Conservation (phyloP, 2,329 filamentous ascomycete genomes). For the Penicillium concentricum region DNA sequence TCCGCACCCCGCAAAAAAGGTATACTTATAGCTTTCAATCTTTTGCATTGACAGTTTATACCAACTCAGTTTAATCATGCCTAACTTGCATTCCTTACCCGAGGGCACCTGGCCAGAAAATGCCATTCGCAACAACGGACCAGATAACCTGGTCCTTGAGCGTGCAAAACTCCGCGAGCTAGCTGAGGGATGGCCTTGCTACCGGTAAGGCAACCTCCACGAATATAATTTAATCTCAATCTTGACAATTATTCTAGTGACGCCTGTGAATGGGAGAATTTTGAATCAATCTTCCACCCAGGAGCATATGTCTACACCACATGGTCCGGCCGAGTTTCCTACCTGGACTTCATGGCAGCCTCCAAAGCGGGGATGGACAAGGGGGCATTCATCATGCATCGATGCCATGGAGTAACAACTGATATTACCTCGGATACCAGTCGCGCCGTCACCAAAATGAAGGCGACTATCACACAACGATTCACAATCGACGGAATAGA, state of each 20-base stretch:
- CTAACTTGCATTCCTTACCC: constrained; percentile 38
- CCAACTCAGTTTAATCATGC: constrained; percentile 25
- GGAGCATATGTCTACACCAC: constrained; percentile 52
- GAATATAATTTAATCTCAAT: not conserved
- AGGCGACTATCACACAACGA: constrained; percentile 52
- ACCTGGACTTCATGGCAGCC: constrained; percentile 48
- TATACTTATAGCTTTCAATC: not conserved
- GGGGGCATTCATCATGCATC: constrained; percentile 59
- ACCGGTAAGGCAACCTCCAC: constrained; percentile 32
- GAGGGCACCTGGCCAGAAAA: constrained; percentile 36
- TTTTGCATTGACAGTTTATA: not conserved
- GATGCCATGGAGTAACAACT: constrained; percentile 45
- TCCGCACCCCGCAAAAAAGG: not conserved
- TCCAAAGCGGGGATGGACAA: constrained; percentile 53
- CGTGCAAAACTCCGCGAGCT: constrained; percentile 50
- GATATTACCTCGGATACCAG: constrained; percentile 43
- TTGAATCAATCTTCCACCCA: constrained; percentile 51
- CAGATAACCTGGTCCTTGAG: constrained; percentile 45
- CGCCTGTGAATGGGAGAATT: constrained; percentile 55
- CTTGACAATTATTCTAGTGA: constrained; percentile 31
- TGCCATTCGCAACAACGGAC: constrained; percentile 51
- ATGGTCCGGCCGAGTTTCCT: constrained; percentile 48
- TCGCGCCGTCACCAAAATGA: constrained; percentile 52
- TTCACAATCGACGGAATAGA: constrained; percentile 45
- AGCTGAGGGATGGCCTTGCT: constrained; percentile 52